phyloP scores from a whole-genome alignment of 2,329 filamentous ascomycete species.

The Talaromyces sp. region DNA sequence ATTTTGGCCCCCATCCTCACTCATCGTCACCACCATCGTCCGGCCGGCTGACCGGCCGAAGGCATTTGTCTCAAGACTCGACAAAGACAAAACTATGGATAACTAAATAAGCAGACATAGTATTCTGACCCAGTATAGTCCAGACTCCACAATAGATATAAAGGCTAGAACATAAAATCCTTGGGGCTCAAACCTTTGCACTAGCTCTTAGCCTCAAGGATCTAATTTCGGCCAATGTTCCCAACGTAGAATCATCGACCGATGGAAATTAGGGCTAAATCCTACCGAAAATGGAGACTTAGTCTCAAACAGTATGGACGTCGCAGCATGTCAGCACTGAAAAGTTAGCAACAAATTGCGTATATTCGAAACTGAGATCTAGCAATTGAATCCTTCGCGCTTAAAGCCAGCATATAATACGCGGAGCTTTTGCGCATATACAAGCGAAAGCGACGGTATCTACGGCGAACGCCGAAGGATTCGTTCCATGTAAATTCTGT shows the following conservation, averaged over 20 bases:
- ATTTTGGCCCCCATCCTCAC: neutral
- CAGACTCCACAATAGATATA: neutral
- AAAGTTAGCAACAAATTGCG: neutral
- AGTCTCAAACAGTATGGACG: neutral
- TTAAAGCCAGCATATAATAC: neutral
- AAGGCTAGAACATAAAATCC: neutral
- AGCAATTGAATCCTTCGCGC: constrained; percentile 2
- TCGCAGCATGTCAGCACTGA: neutral
- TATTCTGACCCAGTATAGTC: neutral
- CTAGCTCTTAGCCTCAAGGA: neutral
- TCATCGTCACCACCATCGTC: neutral
- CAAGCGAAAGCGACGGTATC: neutral
- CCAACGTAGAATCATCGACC: neutral
- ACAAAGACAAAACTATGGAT: too few relatives aligned
- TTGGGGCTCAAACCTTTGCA: neutral
- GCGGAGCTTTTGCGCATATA: neutral
- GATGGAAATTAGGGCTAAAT: neutral
- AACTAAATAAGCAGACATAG: neutral
- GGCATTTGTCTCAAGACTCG: neutral
- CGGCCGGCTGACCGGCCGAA: neutral
- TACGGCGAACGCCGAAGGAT: neutral
- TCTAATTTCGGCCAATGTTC: neutral
- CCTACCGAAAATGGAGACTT: neutral
- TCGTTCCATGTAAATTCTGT: neutral
- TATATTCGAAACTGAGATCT: neutral